Evolutionary conservation across 306 rosid genomes (phyloP).

Genomic region (Prunus dulcis): DNA sequence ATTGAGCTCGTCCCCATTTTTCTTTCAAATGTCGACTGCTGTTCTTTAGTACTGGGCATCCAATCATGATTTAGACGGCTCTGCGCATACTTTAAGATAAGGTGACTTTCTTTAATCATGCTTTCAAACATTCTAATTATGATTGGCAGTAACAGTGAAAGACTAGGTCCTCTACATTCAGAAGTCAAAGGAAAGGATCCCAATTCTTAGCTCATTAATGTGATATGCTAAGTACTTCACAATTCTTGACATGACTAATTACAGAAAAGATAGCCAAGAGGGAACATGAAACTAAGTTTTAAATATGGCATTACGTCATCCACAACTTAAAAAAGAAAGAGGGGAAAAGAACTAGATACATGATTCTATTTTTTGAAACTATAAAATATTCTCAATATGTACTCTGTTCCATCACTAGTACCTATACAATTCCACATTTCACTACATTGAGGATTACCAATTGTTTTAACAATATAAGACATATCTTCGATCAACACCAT

Average conservation of each 20-base stretch:
- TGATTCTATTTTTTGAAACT: too few species aligned
- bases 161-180: not conserved
- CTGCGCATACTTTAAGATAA: not conserved
- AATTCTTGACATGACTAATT: not conserved
- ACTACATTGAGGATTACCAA: too few species aligned
- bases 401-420: too few species aligned
- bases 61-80: not conserved
- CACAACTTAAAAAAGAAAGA: too few species aligned
- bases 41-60: not conserved
- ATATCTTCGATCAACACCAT: too few species aligned
- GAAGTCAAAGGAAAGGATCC: not conserved
- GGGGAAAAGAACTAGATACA: too few species aligned
- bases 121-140: too few species aligned
- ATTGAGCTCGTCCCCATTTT: not conserved
- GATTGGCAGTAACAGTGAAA: not conserved
- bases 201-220: not conserved
- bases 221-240: not conserved
- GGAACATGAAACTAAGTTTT: too few species aligned
- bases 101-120: not conserved
- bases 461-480: too few species aligned
- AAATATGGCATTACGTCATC: too few species aligned
- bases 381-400: too few species aligned
- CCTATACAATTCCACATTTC: too few species aligned
- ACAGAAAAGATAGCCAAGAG: not conserved
- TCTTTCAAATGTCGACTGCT: not conserved